Evolutionary conservation across 495 filamentous ascomycete species (phyloP), one percentile per base, ranked within the genome.

Genomic region (Apiosordaria backusii): DNA sequence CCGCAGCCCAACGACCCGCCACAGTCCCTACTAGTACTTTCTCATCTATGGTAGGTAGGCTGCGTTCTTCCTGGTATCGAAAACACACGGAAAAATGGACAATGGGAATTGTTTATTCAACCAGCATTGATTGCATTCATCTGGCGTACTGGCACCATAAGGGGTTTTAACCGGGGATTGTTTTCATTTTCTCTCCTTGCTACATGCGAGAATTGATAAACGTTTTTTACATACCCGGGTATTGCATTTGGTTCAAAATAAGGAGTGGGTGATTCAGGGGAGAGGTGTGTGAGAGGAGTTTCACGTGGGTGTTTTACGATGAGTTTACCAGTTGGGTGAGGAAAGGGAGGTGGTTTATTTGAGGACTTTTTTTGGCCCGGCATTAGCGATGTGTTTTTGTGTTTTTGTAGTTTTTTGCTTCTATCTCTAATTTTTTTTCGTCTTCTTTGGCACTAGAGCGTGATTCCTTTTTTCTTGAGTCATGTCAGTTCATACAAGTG

Each of bases 211-310:
- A 65, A 62, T 29, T 22, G 60, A 67, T 70, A 65, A 66, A 68
- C 65, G 21, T 50, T 27, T 26, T 67, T 18, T 62, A 68, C 68
- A 72, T 74, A 72, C 70, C 68, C 72, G 62, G 72, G 62, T 68
- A 70, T 63, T 71, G 72, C 72, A 74, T 72, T 63, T 57, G 62
- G 40, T 23, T 40, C 50, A 62, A n/a, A 25, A 59, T 26, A 22
- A 21, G 23, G 40, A 18, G 27, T 22, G 13, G 19, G 21, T 22
- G n/a, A 19, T 21, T 26, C 22, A 19, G 24, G 25, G 21, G 9
- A 3, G 61, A 19, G 52, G 50, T 45, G 18, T n/a, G n/a, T n/a
- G n/a, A n/a, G n/a, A n/a, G n/a, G n/a, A n/a, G n/a, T n/a, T n/a
- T n/a, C n/a, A n/a, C n/a, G n/a, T n/a, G n/a, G n/a, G n/a, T n/a